Evolutionary conservation across 2,329 filamentous ascomycete species (phyloP).

Genomic region (Mycosphaerelloides madeirae): DNA sequence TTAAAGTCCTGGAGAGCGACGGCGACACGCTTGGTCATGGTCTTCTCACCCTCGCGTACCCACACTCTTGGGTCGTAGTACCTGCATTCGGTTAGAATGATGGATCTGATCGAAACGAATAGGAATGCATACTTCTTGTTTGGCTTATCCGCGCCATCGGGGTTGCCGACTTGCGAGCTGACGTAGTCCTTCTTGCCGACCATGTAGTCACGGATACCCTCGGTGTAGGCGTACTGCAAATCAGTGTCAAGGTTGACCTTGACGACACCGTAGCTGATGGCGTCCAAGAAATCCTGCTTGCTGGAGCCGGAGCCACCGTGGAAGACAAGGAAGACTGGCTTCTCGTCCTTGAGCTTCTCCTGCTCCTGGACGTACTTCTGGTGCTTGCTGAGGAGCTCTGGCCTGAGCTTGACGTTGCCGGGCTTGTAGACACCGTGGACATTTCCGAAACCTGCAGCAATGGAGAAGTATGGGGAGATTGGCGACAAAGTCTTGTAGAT

Average conservation of each 20-base stretch:
- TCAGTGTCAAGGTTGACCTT: conserved; percentile 99
- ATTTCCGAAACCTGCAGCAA: conserved; percentile 96
- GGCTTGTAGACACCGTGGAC: conserved; percentile 99
- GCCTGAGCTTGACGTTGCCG: conserved; percentile 93
- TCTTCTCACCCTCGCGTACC: conserved; percentile 97
- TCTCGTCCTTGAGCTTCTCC: conserved; percentile 64
- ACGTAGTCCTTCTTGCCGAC: conserved; percentile 94
- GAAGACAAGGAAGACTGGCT: conserved; percentile 99
- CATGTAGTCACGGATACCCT: conserved; percentile 91
- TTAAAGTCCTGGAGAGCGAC: conserved; percentile 90
- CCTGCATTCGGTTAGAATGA: conserved; percentile 19
- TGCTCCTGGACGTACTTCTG: conserved; percentile 85
- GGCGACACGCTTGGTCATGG: conserved; percentile 76
- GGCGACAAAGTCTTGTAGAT: conserved; percentile 81
- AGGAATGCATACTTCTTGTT: conserved; percentile 76
- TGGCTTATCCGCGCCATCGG: conserved; percentile 91
- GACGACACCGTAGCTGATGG: conserved; percentile 89
- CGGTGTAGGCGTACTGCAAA: conserved; percentile 90
- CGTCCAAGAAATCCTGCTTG: conserved; percentile 84
- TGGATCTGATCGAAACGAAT: background rate
- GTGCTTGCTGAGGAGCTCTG: conserved; percentile 94
- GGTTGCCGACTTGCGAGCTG: conserved; percentile 81
- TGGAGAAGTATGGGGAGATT: conserved; percentile 95
- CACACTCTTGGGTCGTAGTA: conserved; percentile 76
- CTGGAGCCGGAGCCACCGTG: conserved; percentile 91